Percentiles rank a stretch among this genome's conserved stretches.
phyloP scores from a whole-genome alignment of 805 yeast species.

The Metschnikowia lochheadii region DNA sequence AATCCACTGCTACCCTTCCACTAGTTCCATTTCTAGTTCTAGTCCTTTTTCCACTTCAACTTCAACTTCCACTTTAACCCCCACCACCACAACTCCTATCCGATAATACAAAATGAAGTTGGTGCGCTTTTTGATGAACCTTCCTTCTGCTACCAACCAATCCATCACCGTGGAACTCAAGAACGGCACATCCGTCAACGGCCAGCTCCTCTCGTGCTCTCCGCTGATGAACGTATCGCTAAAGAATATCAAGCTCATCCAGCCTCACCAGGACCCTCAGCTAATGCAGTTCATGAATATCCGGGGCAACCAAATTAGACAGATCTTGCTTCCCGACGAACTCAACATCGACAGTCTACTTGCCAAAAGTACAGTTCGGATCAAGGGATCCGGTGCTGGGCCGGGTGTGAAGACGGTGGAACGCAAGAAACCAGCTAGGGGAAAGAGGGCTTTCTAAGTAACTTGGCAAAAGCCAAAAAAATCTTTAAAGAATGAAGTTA shows the following conservation, averaged over 20 bases:
- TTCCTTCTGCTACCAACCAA: conserved; percentile 61
- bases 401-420: conserved; percentile 25
- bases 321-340: conserved; percentile 80
- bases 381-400: conserved; percentile 43
- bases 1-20: too few species aligned
- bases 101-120: conserved; percentile 48
- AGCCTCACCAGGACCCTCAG: conserved; percentile 65
- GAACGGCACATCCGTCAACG: conserved; percentile 83
- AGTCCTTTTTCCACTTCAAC: too few species aligned
- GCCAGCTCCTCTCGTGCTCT: conserved; percentile 78
- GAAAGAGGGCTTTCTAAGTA: conserved; percentile 14
- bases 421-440: conserved; percentile 16
- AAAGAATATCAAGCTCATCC: conserved; percentile 74
- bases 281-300: conserved; percentile 74
- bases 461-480: too few species aligned
- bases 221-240: conserved; percentile 88
- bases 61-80: too few species aligned
- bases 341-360: conserved; percentile 65
- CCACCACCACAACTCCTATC: background rate
- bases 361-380: conserved; percentile 45
- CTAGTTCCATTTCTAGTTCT: too few species aligned
- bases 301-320: conserved; percentile 85
- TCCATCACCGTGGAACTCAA: conserved; percentile 87
- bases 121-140: conserved; percentile 76
- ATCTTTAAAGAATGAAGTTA: too few species aligned